These are phyloP conservation scores for Corylus americana DNA, from an alignment of 306 rosid genomes.

Conservation along the genomic window DNA sequence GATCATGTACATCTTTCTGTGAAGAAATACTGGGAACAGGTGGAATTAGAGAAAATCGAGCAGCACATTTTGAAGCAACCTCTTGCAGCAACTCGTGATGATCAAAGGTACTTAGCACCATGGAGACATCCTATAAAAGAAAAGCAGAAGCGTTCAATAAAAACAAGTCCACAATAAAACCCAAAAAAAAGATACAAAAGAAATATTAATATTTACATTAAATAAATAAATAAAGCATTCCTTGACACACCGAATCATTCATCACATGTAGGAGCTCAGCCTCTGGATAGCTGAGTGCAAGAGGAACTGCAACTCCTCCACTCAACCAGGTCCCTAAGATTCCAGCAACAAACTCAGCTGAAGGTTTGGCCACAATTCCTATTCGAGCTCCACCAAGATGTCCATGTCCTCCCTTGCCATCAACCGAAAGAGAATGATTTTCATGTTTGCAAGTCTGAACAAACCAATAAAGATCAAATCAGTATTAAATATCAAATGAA, in stretches of 20 bases:
- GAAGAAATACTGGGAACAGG: conserved; percentile 52
- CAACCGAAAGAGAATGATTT: conserved; percentile 7
- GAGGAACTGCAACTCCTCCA: conserved; percentile 97
- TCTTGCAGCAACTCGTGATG: conserved; percentile 69
- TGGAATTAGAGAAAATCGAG: conserved; percentile 67
- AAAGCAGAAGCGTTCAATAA: conserved; percentile 22
- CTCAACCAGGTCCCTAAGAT: conserved; percentile 89
- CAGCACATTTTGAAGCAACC: conserved; percentile 69
- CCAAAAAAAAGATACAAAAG: neutral
- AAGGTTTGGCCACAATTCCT: conserved; percentile 93
- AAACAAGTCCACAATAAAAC: conserved; percentile 20
- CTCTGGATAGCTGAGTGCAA: conserved; percentile 92
- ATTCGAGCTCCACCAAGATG: conserved; percentile 77
- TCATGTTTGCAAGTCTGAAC: conserved; percentile 15
- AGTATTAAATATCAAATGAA: no score
- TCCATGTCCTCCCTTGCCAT: conserved; percentile 43
- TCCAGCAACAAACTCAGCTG: conserved; percentile 90
- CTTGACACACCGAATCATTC: conserved; percentile 63
- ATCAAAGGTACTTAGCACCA: conserved; percentile 85
- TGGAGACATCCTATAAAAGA: conserved; percentile 68
- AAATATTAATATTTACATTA: conserved; percentile 1
- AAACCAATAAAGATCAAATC: no score
- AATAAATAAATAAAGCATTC: conserved; percentile 18
- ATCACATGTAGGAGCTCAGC: conserved; percentile 81
- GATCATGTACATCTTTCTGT: conserved; percentile 36